Evolutionary conservation across 306 rosid genomes (phyloP), one percentile per base, ranked within the genome.

Genomic region (Pyrus bretschneideri): DNA sequence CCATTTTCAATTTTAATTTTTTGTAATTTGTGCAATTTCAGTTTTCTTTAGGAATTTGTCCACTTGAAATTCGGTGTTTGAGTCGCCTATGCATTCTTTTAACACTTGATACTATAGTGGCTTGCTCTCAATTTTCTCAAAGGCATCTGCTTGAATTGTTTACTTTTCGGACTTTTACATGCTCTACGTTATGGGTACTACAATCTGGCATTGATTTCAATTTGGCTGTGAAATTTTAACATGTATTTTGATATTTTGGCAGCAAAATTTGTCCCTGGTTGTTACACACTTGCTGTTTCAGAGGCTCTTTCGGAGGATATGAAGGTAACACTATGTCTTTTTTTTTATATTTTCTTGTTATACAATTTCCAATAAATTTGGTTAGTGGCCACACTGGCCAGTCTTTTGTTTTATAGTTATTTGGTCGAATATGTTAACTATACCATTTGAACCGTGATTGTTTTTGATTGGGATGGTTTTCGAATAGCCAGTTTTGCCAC

Each of bases 201-300:
- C 49, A 4, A 65, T 52, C 9, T 44, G 23, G 27, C 22, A 18
- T 65, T 29, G 33, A 10, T 70, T 49, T 17, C 27, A 11, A 42
- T 12, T 45, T 42, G 55, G 23, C 55, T 62, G 29, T 70, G 31
- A 19, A 46, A 46, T 13, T 46, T 46, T 4, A 14, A 4, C 52
- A 46, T 46, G 6, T 46, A 59, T 63, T 71, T 51, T 58, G 40
- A 33, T 46, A 3, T 31, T 84, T 29, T 70, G 83, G 85, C 85
- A 93, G 97, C 92, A 71, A 90, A 84, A 76, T 92, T 85, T 76
- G 96, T 75, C 76, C 96, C 96, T 64, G 97, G 98, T 33, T 91
- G 91, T 78, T 94, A 94, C 84, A 90, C 98, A 72, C 98, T 94
- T 70, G 96, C 98, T 51, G 97, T 94, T 83, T 94, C 98, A 9